Evolutionary conservation across 2,329 filamentous ascomycete species (phyloP), one percentile per base, ranked within the genome.

Genomic region (Phaeosphaeriaceae sp.): DNA sequence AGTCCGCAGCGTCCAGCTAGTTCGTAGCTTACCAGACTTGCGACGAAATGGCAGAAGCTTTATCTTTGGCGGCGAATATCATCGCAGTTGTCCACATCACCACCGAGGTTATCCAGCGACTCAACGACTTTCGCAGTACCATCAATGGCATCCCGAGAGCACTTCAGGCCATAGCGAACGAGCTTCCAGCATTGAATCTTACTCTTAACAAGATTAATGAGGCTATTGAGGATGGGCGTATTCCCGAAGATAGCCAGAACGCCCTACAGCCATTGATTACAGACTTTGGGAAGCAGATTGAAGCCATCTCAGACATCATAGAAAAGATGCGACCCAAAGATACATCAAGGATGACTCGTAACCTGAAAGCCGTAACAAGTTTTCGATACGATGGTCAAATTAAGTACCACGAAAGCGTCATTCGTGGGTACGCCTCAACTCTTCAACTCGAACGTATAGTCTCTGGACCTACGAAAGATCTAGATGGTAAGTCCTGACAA

Each of bases 71-170:
- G n/a, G 50, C 50, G 21, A 52, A 45, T 13, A 45, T 52, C 17
- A 24, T 52, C 15, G 19, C 50, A 17, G 40, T 52, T 24, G 19
- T 52, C n/a, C 20, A 52, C 33, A 20, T 52, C 22, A 44, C 36
- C 19, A 40, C 50, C 15, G n/a, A 52, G 19, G 20, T 52, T 10
- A 7, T 45, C 11, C 7, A 33, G 15, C 50, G 50, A 11, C 19
- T 52, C 33, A 20, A 45, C 17, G 48, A 20, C 42, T 31, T 48
- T 24, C 19, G 27, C 31, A 25, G 17, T 11, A 13, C 50, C n/a
- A n/a, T 40, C 20, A 17, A 44, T 42, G 50, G 20, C 22, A 15
- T 52, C 15, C 41, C 33, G 19, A n/a, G 24, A 45, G 22, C n/a
- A 15, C 25, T 45, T 31, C 50, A 44, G 13, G 36, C 22, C 7